Base-by-base conservation (phyloP, 306 rosid species). In the Lathyrus sativus region DNA sequence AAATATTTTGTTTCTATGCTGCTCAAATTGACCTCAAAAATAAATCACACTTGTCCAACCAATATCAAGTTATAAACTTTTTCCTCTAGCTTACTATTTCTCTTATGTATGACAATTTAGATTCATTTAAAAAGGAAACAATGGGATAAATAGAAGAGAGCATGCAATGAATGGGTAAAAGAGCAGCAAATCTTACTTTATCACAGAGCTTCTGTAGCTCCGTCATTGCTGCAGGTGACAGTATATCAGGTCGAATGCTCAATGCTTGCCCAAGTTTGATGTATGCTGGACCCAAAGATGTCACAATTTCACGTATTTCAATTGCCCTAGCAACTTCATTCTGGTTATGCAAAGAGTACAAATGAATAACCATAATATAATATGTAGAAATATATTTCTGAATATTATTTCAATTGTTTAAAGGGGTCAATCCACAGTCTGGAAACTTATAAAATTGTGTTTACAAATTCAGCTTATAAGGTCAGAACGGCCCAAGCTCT, bases 201-300 rank as follows among this genome's bases (percentile, higher is more conserved):
- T 93, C 98, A 63, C 98, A 93, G 60, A 93, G 98, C 85, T 93
- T 93, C 75, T 93, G 98, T 76, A 93, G 86, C 79, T 93, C 98
- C 31, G 73, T 83, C 98, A 93, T 93, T 78, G 98, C 98, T 80
- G 48, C 81, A 15, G 98, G 98, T 68, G 98, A 90, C 72, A 93
- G 85, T 57, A 93, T 84, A 85, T 93, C 98, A 44, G 98, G 98
- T 51, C 96, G 88, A 73, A 93, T 93, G 72, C 98, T 93, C 87
- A 93, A 83, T 45, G 98, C 98, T 88, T 93, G 98, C 53, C 98
- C 98, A 68, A 90, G 97, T 84, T 93, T 93, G 67, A 93, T 90
- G 76, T 93, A 93, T 4, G 98, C 98, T 35, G 98, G 98, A 85
- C 98, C 98, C 87, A 93, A 82, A 70, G 98, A 93, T 70, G 98